A percentile compares a stretch with the other conserved stretches of the same genome.
These are phyloP conservation scores for Amaranthus tricolor DNA, from an alignment of 179 eudicot genomes.

Conservation along the genomic window DNA sequence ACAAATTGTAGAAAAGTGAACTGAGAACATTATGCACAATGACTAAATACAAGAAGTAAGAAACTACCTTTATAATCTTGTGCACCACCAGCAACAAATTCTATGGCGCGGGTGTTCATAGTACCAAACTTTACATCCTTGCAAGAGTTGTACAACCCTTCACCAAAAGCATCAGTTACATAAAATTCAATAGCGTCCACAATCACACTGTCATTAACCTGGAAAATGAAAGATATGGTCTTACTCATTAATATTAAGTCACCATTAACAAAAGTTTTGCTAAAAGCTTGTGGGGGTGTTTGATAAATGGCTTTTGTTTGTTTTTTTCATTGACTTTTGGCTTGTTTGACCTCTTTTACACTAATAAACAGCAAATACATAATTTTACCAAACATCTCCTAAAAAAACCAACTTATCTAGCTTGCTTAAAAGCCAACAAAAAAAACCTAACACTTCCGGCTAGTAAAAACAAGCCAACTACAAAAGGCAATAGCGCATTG, in stretches of 20 bases:
- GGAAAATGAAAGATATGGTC: conserved; percentile 32
- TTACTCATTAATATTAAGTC: conserved; percentile 2
- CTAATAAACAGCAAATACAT: too few species aligned
- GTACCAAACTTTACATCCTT: conserved; percentile 97
- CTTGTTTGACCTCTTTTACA: too few species aligned
- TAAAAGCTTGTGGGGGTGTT: not conserved
- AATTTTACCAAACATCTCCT: too few species aligned
- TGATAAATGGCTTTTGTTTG: too few species aligned
- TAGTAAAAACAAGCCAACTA: too few species aligned
- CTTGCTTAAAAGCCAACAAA: too few species aligned
- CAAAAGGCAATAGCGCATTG: too few species aligned
- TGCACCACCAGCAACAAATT: conserved; percentile 92
- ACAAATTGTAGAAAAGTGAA: not conserved
- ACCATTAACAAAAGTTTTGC: conserved; percentile 2
- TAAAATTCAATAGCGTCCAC: conserved; percentile 83
- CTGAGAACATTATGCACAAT: not conserved
- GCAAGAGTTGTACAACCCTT: conserved; percentile 85
- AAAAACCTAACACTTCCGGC: too few species aligned
- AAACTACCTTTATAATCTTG: conserved; percentile 68
- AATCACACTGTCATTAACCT: conserved; percentile 73
- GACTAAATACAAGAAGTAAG: not conserved
- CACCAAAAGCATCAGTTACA: conserved; percentile 79
- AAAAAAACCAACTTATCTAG: too few species aligned
- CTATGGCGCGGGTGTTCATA: conserved; percentile 85
- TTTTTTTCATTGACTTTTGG: too few species aligned